A percentile compares a stretch with the other conserved stretches of the same genome.
Conservation (phyloP, 805 yeast species). For the Wickerhamomyces chaumierensis region DNA sequence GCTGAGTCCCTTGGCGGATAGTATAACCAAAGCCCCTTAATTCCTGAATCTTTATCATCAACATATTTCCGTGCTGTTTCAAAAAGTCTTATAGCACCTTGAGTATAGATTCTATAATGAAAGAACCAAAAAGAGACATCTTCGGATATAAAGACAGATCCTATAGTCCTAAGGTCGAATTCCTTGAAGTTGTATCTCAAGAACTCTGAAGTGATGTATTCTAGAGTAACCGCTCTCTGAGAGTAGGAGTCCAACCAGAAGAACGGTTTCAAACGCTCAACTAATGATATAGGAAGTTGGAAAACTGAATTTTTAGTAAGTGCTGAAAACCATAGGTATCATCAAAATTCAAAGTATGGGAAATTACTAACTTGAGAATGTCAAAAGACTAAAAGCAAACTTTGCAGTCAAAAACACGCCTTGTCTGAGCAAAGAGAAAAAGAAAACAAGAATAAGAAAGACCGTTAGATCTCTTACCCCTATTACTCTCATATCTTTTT, state of each 20-base stretch:
- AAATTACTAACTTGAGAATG: no score
- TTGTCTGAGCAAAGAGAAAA: no score
- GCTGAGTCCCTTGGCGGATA: conserved; percentile 18
- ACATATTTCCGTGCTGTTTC: conserved; percentile 3
- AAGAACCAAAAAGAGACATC: background rate
- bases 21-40: conserved; percentile 22
- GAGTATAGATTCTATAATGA: conserved; percentile 1
- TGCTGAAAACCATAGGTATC: no score
- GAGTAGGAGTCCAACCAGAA: conserved; percentile 1
- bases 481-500: no score
- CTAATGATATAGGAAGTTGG: background rate
- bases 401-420: no score
- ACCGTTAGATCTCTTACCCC: no score
- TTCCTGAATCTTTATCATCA: conserved; percentile 13
- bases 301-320: background rate
- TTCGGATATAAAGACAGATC: background rate
- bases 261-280: background rate
- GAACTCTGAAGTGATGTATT: background rate
- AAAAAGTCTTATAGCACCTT: conserved; percentile 1
- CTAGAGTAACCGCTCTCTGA: conserved; percentile 2
- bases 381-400: no score
- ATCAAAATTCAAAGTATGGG: no score
- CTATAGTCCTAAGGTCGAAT: conserved; percentile 1
- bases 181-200: background rate
- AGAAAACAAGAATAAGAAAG: no score